These are phyloP conservation scores for Picochlorum sp. DNA, from an alignment of 139 green algal species.

Conservation along the genomic window DNA sequence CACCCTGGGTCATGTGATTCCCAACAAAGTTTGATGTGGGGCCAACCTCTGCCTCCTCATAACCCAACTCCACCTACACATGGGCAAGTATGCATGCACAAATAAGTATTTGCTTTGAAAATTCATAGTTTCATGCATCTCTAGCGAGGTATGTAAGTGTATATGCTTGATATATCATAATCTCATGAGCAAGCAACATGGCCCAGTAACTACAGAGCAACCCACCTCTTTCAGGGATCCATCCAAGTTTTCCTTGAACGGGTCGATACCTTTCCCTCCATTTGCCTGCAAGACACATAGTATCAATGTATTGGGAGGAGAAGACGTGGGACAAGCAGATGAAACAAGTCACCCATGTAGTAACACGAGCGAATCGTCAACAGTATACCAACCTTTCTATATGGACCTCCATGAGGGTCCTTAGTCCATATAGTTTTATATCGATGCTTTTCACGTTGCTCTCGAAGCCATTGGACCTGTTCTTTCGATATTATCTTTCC, in stretches of 20 bases:
- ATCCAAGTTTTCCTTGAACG: slow-evolving; percentile 28
- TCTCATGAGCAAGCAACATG: too few relatives aligned
- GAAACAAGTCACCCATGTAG: too few relatives aligned
- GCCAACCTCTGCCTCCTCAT: slow-evolving; percentile 52
- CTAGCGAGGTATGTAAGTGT: not conserved
- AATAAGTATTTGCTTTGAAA: too few relatives aligned
- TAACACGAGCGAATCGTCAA: not conserved
- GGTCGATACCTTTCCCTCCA: slow-evolving; percentile 21
- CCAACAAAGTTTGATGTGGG: slow-evolving; percentile 81
- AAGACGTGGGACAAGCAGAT: not conserved
- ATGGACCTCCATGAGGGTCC: slow-evolving; percentile 63
- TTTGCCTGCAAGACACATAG: slow-evolving; percentile 10
- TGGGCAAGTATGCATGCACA: not conserved
- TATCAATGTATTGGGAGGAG: not conserved
- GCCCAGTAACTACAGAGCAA: too few relatives aligned
- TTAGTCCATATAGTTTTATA: slow-evolving; percentile 67
- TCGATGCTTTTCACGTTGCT: slow-evolving; percentile 37
- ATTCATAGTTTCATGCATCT: not conserved
- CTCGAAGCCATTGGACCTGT: slow-evolving; percentile 12
- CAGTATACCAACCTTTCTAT: slow-evolving; percentile 46
- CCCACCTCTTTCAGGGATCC: slow-evolving; percentile 20
- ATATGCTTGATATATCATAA: too few relatives aligned
- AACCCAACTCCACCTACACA: slow-evolving; percentile 38
- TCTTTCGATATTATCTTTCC: not conserved
- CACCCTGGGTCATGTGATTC: slow-evolving; percentile 73